phyloP scores from a whole-genome alignment of 1,139 yeast genomes.

The Diutina mesorugosa region DNA sequence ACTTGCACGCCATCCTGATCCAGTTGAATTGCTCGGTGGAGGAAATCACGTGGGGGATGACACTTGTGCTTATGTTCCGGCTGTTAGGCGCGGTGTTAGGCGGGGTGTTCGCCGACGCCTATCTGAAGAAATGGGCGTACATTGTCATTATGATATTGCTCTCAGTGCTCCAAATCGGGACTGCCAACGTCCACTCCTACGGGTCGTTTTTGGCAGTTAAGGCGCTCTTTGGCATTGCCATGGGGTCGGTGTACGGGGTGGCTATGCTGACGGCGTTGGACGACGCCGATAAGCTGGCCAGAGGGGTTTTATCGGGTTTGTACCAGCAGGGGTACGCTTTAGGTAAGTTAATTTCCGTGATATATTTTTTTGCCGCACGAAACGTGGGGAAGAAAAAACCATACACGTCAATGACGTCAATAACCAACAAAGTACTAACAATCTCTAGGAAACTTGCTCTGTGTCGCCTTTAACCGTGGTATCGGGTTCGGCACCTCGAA shows the following conservation, averaged over 20 bases:
- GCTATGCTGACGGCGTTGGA: conserved; percentile 60
- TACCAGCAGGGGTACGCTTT: conserved; percentile 67
- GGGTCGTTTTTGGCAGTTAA: conserved; percentile 58
- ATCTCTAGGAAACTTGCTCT: not conserved
- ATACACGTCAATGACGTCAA: no score
- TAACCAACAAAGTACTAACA: no score
- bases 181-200: conserved; percentile 58
- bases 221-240: conserved; percentile 52
- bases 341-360: conserved; percentile 18
- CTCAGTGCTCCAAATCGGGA: conserved; percentile 51
- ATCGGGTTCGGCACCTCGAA: not conserved
- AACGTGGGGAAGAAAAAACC: no score
- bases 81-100: conserved; percentile 68
- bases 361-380: no score
- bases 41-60: conserved; percentile 68
- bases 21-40: conserved; percentile 36
- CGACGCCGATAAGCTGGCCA: conserved; percentile 50
- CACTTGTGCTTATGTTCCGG: conserved; percentile 66
- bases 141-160: conserved; percentile 40
- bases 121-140: conserved; percentile 65
- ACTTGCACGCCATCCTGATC: conserved; percentile 42
- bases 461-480: conserved; percentile 1
- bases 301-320: conserved; percentile 53
- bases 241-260: conserved; percentile 63
- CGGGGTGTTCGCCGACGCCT: conserved; percentile 54